Evolutionary conservation across 2,329 filamentous ascomycete species (phyloP), one percentile per base, ranked within the genome.

Genomic region (Arachnomyces sp.): DNA sequence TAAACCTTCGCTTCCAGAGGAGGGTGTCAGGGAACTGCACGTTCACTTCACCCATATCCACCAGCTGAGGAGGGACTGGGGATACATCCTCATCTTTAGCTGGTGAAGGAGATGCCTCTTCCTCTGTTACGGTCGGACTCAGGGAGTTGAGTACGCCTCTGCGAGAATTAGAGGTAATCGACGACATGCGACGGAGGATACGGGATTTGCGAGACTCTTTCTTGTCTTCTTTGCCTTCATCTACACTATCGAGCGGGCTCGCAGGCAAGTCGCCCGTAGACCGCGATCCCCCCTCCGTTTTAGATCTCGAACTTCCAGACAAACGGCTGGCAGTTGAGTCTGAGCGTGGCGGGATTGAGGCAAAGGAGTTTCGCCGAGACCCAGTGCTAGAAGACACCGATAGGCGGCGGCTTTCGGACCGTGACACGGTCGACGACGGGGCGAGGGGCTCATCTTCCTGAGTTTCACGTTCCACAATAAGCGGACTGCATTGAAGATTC

Each of bases 1-100:
- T 80, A 54, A 83, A 88, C 44, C 92, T 80, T 40, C 90, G 84
- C 69, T 96, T 98, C 92, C 92, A 98, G 9, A 98, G 74, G 34
- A 98, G 73, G 40, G 87, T 94, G 58, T 96, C 90, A 0, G 92
- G 92, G 59, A 98, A 95, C 60, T 98, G 92, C 8, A 96, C 86
- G 54, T 98, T 96, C 47, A 98, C 82, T 55, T 95, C 86, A 36
- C 89, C 87, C 61, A 94, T 75, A 46, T 83, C 80, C 3, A 86
- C 72, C 17, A 82, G 72, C 38, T 80, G 68, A 28, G 65, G 67
- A 36, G 48, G 51, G 43, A 47, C 52, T 31, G 39, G 46, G 34
- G 29, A 43, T 30, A 31, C 41, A 35, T 50, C 47, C 17, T 48
- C 35, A 3, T 34, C 38, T 11, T 49, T 39, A 67, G 35, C 61